These are phyloP conservation scores for Tricladium varicosporioides DNA, from an alignment of 2,329 filamentous ascomycete genomes.

Conservation along the genomic window DNA sequence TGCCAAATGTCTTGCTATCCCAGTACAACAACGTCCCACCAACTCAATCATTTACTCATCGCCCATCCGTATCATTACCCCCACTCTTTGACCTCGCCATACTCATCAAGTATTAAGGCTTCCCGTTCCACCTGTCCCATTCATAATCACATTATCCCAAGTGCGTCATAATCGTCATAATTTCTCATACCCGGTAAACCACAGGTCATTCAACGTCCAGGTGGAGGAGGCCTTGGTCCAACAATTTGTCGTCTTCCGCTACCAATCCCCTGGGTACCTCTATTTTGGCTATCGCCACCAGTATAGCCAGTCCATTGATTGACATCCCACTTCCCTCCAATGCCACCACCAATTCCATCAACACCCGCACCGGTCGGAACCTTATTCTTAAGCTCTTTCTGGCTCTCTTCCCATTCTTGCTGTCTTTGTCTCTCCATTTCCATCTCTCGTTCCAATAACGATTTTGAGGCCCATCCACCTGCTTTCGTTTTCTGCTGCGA, in stretches of 20 bases:
- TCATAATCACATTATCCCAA: too few relatives aligned
- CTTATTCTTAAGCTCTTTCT: conserved; percentile 55
- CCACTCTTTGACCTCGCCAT: too few relatives aligned
- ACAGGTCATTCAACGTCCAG: conserved; percentile 13
- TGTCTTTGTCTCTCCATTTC: conserved; percentile 58
- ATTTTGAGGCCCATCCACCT: conserved; percentile 51
- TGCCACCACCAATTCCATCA: conserved; percentile 65
- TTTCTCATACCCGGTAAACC: too few relatives aligned
- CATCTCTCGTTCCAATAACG: conserved; percentile 58
- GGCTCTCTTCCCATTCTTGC: conserved; percentile 69
- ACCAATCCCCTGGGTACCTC: conserved; percentile 62
- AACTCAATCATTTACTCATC: too few relatives aligned
- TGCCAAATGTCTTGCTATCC: too few relatives aligned
- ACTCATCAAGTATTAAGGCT: too few relatives aligned
- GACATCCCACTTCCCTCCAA: conserved; percentile 66
- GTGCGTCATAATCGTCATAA: too few relatives aligned
- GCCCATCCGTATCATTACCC: too few relatives aligned
- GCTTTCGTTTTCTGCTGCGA: conserved; percentile 52
- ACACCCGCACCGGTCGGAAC: conserved; percentile 46
- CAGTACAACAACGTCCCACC: too few relatives aligned
- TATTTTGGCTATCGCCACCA: conserved; percentile 73
- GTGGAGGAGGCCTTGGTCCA: conserved; percentile 67
- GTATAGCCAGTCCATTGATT: conserved; percentile 62
- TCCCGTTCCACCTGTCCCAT: too few relatives aligned
- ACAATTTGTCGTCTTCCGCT: conserved; percentile 74